Base-by-base conservation (phyloP, 2,329 filamentous ascomycete genomes). In the Alternaria sp. region DNA sequence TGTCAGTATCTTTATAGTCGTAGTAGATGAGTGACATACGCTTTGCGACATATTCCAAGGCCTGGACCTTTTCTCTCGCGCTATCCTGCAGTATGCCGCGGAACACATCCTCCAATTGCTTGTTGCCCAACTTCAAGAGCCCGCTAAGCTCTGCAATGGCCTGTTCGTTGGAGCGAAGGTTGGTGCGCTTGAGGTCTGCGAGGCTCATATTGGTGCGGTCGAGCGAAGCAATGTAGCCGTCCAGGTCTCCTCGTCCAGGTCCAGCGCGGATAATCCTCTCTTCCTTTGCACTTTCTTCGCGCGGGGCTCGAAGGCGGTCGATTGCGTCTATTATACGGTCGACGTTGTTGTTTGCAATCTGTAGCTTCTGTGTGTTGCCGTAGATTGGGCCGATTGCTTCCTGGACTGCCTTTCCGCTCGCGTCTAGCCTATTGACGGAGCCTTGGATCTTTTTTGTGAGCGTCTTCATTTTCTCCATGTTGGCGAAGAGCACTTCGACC, bases 381-480 rank as follows among this genome's bases (percentile, higher is more conserved):
- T 94, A 96, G 45, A 99, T 90, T 9, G 96, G 96, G 1, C 93
- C 93, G 59, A 96, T 93, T 11, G 96, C 94, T 76, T 97, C 93
- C 74, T 93, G 91, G 19, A 98, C 93, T 64, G 91, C 94, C 81
- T 93, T 93, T 17, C 95, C 96, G 57, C 93, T 96, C 40, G 90
- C 89, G 73, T 98, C 93, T 32, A 99, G 85, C 59, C 94, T 88
- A 40, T 89, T 88, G 70, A 97, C 86, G 55, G 93, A 97, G 26
- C 92, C 91, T 80, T 97, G 92, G 59, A 99, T 97, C 84, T 97
- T 97, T 84, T 96, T 97, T 30, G 93, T 97, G 78, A 98, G 87
- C 76, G 93, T 89, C 64, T 93, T 91, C 71, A 96, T 96, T 86
- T 97, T 98, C 73, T 96, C 93, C 66, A 98, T 88, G 69, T 89